Percentiles rank a stretch among this genome's conserved stretches.
Conservation (phyloP, 768 basidiomycete species). For the Auricularia sp. region DNA sequence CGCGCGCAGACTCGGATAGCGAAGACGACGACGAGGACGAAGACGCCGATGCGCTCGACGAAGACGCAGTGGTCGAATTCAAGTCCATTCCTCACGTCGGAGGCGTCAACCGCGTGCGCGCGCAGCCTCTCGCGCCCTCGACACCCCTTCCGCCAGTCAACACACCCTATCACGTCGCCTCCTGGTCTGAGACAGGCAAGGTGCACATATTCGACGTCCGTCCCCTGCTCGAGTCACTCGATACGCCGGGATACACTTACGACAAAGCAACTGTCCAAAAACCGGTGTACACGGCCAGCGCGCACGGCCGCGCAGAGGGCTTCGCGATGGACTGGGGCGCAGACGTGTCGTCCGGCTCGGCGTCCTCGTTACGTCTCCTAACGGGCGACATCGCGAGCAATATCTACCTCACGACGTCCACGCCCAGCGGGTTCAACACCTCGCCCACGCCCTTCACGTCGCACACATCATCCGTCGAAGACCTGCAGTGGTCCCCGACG, state of each 20-base stretch:
- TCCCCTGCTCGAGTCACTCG: conserved; percentile 82
- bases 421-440: conserved; percentile 73
- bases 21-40: conserved; percentile 55
- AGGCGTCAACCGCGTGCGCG: conserved; percentile 88
- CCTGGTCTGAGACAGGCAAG: conserved; percentile 94
- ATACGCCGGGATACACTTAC: conserved; percentile 67
- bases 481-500: conserved; percentile 92
- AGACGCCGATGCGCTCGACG: conserved; percentile 70
- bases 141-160: conserved; percentile 53
- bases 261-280: conserved; percentile 51
- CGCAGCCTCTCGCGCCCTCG: conserved; percentile 69
- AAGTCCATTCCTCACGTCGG: conserved; percentile 85
- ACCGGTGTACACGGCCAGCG: conserved; percentile 72
- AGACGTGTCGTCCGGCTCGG: conserved; percentile 44
- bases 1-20: background rate
- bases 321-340: conserved; percentile 95
- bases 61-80: conserved; percentile 89
- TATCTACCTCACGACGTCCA: conserved; percentile 85
- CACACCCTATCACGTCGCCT: conserved; percentile 84
- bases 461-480: conserved; percentile 90
- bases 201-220: conserved; percentile 94
- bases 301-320: conserved; percentile 83
- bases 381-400: conserved; percentile 88
- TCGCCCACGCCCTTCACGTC: conserved; percentile 72
- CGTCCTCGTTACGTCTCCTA: conserved; percentile 66